A percentile compares a stretch with the other conserved stretches of the same genome.
phyloP scores from a whole-genome alignment of 192 early-diverging fungal genomes.

The Backusella tuberculispora region DNA sequence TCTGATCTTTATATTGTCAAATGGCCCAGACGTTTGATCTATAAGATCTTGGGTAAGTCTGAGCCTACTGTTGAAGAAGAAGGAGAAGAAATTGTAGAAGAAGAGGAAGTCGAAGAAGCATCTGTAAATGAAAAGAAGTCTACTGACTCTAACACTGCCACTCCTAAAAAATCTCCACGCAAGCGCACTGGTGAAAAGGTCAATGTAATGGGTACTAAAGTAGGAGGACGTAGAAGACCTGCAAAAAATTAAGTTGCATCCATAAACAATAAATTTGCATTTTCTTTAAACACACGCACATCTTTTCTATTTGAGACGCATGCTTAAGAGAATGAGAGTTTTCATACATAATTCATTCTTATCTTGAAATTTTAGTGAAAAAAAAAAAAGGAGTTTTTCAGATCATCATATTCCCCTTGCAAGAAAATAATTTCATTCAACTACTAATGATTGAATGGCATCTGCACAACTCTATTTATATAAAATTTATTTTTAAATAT shows the following conservation, averaged over 20 bases:
- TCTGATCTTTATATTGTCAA: slow-evolving; percentile 24
- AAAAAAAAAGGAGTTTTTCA: neutral
- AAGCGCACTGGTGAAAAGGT: slow-evolving; percentile 22
- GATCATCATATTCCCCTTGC: slow-evolving; percentile 1
- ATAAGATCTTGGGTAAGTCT: slow-evolving; percentile 14
- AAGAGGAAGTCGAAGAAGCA: slow-evolving; percentile 21
- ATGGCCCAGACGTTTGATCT: slow-evolving; percentile 24
- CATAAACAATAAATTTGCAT: slow-evolving; percentile 6
- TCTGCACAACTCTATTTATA: neutral
- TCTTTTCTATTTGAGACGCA: no score
- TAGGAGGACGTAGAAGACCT: slow-evolving; percentile 38
- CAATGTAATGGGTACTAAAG: slow-evolving; percentile 29
- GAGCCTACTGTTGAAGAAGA: neutral
- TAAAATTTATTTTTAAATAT: neutral
- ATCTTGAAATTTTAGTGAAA: no score
- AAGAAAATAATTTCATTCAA: neutral
- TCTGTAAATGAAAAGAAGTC: neutral
- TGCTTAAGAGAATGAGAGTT: no score
- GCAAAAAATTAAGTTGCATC: slow-evolving; percentile 25
- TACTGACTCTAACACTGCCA: neutral
- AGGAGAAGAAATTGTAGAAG: slow-evolving; percentile 11
- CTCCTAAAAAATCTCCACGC: slow-evolving; percentile 21
- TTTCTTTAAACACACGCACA: neutral
- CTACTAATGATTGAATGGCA: neutral
- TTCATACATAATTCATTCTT: no score